Base-by-base conservation (phyloP, 345 rosid species). In the Aquilaria malaccensis region DNA sequence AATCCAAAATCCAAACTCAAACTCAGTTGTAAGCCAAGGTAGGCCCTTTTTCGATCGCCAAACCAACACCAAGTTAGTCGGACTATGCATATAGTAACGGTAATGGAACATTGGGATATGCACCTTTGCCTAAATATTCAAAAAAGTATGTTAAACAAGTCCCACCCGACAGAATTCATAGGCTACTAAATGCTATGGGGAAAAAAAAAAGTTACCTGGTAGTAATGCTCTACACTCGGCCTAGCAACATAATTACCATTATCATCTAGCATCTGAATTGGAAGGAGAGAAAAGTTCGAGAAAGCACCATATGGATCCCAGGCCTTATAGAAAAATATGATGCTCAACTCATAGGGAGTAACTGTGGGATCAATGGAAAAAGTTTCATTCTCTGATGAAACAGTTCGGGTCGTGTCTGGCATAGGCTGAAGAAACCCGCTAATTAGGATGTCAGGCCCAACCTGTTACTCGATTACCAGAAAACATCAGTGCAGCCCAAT, bases 231-330 rank as follows among this genome's bases (percentile, higher is more conserved):
- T 15, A 89, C 90, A 64, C 71, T 84, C 14, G 85, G 70, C 98
- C 98, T 89, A 50, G 85, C 83, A 61, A 50, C 69, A 69, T 81
- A 84, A 52, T 72, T 67, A 64, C 86, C 88, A 55, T 67, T 64
- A 2, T 52, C 76, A 56, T 73, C 80, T 0, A 77, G 84, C 94
- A 89, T 87, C 71, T 80, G 83, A 66, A 93, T 81, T 62, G 89
- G 78, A 76, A 89, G 98, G 14, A 89, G 91, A 62, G 96, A 93
- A 75, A 87, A 93, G 67, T 87, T 93, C 4, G 97, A 89, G 74
- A 93, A 87, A 62, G 91, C 86, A 59, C 98, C 97, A 72, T 80
- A 93, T 56, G 81, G 96, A 78, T 93, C 98, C 98, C 97, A 93
- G 49, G 97, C 75, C 67, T 93, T 89, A 60, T 87, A 89, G 79